Evolutionary conservation across 257 asterid genomes (phyloP).

Genomic region (Marsdenia floribunda): DNA sequence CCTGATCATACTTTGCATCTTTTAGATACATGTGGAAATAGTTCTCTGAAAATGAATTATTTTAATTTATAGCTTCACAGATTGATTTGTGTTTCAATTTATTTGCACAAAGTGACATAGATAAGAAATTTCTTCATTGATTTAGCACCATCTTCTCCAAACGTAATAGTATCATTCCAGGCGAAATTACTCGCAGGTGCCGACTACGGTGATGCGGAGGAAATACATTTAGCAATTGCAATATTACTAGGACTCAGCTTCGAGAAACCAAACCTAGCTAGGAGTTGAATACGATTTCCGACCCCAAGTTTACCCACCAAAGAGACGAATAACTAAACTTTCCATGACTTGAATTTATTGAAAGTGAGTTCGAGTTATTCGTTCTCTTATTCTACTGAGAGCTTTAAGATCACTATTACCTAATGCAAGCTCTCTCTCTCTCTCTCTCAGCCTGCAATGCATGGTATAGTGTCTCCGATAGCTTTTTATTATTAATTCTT

Average conservation of each 20-base stretch:
- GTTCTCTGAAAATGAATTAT: not conserved
- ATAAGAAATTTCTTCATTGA: too few species aligned
- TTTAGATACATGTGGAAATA: not conserved
- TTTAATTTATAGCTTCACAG: not conserved
- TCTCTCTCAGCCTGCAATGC: too few species aligned
- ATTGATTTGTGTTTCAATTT: not conserved
- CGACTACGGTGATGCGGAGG: conserved; percentile 48
- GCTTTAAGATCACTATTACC: not conserved
- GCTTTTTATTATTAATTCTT: not conserved
- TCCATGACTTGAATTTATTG: conserved; percentile 4
- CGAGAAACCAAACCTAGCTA: conserved; percentile 17
- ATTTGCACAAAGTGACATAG: not conserved
- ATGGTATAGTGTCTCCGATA: not conserved
- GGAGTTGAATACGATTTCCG: conserved; percentile 1
- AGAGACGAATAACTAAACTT: conserved; percentile 4
- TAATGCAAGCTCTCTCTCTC: not conserved
- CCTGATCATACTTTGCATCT: not conserved
- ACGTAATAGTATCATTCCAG: conserved; percentile 42
- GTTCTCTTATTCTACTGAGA: not conserved
- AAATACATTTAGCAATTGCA: conserved; percentile 36
- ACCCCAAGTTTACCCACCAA: conserved; percentile 17
- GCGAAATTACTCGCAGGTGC: conserved; percentile 40
- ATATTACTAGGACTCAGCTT: conserved; percentile 25
- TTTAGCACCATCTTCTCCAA: conserved; percentile 23
- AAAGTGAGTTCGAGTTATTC: not conserved